Conservation (phyloP, 805 yeast species). For the Scheffersomyces ergatensis region DNA sequence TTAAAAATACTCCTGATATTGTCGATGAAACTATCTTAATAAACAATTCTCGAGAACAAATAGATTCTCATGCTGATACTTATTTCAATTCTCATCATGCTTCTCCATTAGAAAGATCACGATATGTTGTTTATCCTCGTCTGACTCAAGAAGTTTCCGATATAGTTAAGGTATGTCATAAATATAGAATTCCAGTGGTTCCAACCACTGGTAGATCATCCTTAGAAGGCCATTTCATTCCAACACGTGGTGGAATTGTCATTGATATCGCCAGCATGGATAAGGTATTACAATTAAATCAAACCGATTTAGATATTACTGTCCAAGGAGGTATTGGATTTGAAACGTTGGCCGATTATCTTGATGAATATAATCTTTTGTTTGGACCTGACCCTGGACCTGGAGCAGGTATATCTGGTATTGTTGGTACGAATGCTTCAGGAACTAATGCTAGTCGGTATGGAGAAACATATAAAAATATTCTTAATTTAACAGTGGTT, state of each 20-base stretch:
- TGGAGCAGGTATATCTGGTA: slow-evolving; percentile 78
- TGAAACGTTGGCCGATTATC: slow-evolving; percentile 53
- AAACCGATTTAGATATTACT: slow-evolving; percentile 64
- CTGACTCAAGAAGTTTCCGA: slow-evolving; percentile 65
- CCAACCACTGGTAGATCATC: slow-evolving; percentile 80
- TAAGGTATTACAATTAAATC: slow-evolving; percentile 52
- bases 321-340: slow-evolving; percentile 82
- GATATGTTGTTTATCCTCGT: slow-evolving; percentile 58
- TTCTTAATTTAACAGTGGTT: slow-evolving; percentile 67
- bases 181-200: slow-evolving; percentile 64
- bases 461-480: slow-evolving; percentile 79
- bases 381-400: slow-evolving; percentile 82
- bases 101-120: slow-evolving; percentile 22
- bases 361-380: slow-evolving; percentile 44
- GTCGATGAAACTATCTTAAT: slow-evolving; percentile 16
- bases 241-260: slow-evolving; percentile 63
- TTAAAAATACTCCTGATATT: slow-evolving; percentile 10
- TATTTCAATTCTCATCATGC: slow-evolving; percentile 36
- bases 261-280: slow-evolving; percentile 63
- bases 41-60: slow-evolving; percentile 19
- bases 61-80: slow-evolving; percentile 27
- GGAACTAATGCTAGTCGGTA: slow-evolving; percentile 79
- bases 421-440: slow-evolving; percentile 74
- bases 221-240: slow-evolving; percentile 76
- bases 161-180: slow-evolving; percentile 60